Evolutionary conservation across 352 stramenopile species (phyloP), one percentile per base, ranked within the genome.

Genomic region (Phytopythium mirpurense): DNA sequence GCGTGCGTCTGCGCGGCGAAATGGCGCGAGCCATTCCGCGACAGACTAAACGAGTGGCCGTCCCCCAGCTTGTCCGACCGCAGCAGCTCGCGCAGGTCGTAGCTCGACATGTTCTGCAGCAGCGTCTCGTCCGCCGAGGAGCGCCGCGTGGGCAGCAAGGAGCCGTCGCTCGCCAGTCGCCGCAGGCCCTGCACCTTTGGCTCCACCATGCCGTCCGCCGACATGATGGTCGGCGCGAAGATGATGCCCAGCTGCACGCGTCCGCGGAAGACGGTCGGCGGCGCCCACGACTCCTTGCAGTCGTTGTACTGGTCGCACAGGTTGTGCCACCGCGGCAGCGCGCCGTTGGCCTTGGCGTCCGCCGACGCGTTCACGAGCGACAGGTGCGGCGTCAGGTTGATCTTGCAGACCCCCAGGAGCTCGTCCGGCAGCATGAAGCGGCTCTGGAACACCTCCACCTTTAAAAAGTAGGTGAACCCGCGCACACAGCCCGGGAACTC

Each of bases 281-380:
- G 83, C 21, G 83, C 83, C 83, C 83, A 93, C 2, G 79, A 93
- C 50, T 90, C 83, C 27, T 84, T 83, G 55, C 83, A 93, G 55
- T 93, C 83, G 48, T 93, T 88, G 60, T 93, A 93, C 59, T 90
- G 81, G 37, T 93, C 83, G 52, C 83, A 90, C n/a, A 93, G 55
- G 54, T 93, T 93, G 45, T 92, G 79, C 83, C 83, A 93, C 21
- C 83, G 72, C 48, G 78, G 75, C 18, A 93, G 60, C 21, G 83
- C 83, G 7, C 83, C 83, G 29, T 90, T 93, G 3, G 83, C 83
- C 36, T 90, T 90, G 7, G 83, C 83, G 32, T 93, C 83, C 5
- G 83, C 83, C 32, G 83, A 93, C 16, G 73, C 83, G 48, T 84
- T 84, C 40, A 87, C 77, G 34, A 93, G 63, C 34, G 79, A 86